These are phyloP conservation scores for Linum trigynum DNA, from an alignment of 345 rosid genomes.

Conservation along the genomic window DNA sequence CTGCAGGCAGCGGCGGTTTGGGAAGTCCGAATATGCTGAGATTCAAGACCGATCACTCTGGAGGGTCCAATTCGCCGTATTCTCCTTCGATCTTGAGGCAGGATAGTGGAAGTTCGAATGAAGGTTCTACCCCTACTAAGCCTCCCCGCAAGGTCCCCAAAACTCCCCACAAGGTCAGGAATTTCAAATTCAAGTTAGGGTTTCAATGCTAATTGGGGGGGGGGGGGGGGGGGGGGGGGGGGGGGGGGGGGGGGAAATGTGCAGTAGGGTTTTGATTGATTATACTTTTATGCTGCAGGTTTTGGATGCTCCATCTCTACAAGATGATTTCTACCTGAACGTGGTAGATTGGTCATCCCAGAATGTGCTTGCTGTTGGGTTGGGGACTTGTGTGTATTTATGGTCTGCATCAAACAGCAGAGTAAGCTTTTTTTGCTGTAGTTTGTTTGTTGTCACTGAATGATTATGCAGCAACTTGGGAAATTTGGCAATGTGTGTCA, in stretches of 20 bases:
- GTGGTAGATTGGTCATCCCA: conserved; percentile 98
- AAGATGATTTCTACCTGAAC: conserved; percentile 94
- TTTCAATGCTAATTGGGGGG: too few species aligned
- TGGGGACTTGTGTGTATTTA: conserved; percentile 91
- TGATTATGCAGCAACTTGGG: not conserved
- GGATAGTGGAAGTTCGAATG: conserved; percentile 50
- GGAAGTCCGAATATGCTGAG: conserved; percentile 80
- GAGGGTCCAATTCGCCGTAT: conserved; percentile 57
- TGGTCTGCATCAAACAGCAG: conserved; percentile 97
- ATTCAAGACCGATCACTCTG: conserved; percentile 73
- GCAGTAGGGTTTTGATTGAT: not conserved
- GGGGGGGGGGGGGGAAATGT: not conserved
- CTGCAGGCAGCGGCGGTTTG: conserved; percentile 56
- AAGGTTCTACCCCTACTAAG: conserved; percentile 72
- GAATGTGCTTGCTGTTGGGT: conserved; percentile 89
- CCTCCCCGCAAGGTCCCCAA: conserved; percentile 88
- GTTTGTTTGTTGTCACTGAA: not conserved
- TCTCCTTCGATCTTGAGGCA: conserved; percentile 74
- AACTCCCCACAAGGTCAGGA: conserved; percentile 81
- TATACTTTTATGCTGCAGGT: conserved; percentile 42
- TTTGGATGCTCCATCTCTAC: conserved; percentile 92
- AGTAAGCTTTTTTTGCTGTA: conserved; percentile 33
- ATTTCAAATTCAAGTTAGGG: not conserved
- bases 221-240: too few species aligned
- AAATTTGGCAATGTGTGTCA: not conserved